These are phyloP conservation scores for Magnaporthiopsis incrustans DNA, from an alignment of 2,329 filamentous ascomycete species.

Conservation along the genomic window DNA sequence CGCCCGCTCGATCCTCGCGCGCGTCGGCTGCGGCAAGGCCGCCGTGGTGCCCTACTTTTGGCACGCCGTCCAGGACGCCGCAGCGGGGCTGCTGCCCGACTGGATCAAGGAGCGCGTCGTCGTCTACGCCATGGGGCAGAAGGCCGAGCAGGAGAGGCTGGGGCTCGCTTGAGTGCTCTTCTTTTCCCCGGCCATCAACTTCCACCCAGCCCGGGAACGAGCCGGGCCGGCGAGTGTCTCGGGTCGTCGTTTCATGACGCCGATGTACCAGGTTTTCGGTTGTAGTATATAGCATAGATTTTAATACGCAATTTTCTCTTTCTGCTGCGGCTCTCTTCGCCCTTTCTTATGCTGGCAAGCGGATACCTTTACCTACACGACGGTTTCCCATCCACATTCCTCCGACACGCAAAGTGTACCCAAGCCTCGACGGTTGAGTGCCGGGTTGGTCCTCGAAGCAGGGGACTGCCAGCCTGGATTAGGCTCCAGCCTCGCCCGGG, in stretches of 20 bases:
- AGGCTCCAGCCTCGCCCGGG: no score
- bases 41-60: slow-evolving; percentile 14
- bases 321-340: background rate
- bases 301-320: background rate
- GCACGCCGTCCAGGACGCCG: slow-evolving; percentile 13
- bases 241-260: background rate
- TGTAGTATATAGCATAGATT: background rate
- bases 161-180: background rate
- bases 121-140: slow-evolving; percentile 1
- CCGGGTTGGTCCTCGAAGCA: no score
- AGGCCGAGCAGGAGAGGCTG: background rate
- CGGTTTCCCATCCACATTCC: no score
- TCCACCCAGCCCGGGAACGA: no score
- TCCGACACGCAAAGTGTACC: no score
- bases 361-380: no score
- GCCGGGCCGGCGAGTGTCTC: no score
- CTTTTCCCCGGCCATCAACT: background rate
- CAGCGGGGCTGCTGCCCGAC: slow-evolving; percentile 9
- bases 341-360: no score
- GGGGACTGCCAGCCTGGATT: no score
- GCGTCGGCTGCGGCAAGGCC: slow-evolving; percentile 15
- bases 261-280: no score
- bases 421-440: no score
- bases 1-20: slow-evolving; percentile 14
- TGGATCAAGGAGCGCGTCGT: background rate